phyloP scores from a whole-genome alignment of 352 stramenopile genomes.

The Globisporangium nagaii region DNA sequence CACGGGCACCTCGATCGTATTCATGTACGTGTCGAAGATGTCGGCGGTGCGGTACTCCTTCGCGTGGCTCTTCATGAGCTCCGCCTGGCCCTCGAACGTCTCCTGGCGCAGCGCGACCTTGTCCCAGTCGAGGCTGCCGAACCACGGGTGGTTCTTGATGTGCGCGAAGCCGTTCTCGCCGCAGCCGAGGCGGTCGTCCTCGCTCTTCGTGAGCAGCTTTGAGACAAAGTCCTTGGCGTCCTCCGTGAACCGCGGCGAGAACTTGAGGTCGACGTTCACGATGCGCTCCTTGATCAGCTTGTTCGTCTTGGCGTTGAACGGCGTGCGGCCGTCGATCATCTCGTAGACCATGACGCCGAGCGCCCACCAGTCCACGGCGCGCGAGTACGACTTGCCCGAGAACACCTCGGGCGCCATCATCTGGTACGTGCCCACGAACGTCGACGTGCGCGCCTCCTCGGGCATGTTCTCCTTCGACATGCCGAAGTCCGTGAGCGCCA shows the following conservation, averaged over 20 bases:
- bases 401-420: slow-evolving; percentile 92
- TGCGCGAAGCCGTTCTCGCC: slow-evolving; percentile 83
- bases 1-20: slow-evolving; percentile 74
- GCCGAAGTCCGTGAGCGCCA: slow-evolving; percentile 99
- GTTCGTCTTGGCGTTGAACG: slow-evolving; percentile 87
- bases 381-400: slow-evolving; percentile 79
- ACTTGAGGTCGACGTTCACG: slow-evolving; percentile 79
- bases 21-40: slow-evolving; percentile 87
- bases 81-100: slow-evolving; percentile 60
- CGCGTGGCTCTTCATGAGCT: slow-evolving; percentile 76
- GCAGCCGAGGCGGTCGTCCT: slow-evolving; percentile 88
- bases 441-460: slow-evolving; percentile 66
- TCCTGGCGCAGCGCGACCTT: slow-evolving; percentile 50
- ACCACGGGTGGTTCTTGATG: slow-evolving; percentile 88
- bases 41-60: slow-evolving; percentile 77
- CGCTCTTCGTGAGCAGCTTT: slow-evolving; percentile 92
- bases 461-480: slow-evolving; percentile 98
- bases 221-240: slow-evolving; percentile 84
- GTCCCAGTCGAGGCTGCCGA: slow-evolving; percentile 84
- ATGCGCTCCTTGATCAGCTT: slow-evolving; percentile 83
- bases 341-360: slow-evolving; percentile 87
- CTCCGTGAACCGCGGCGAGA: slow-evolving; percentile 73
- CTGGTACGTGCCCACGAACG: slow-evolving; percentile 91
- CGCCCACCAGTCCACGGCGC: slow-evolving; percentile 88
- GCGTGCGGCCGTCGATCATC: slow-evolving; percentile 82